phyloP scores from a whole-genome alignment of 2,329 filamentous ascomycete genomes.

The Fusarium sp. region DNA sequence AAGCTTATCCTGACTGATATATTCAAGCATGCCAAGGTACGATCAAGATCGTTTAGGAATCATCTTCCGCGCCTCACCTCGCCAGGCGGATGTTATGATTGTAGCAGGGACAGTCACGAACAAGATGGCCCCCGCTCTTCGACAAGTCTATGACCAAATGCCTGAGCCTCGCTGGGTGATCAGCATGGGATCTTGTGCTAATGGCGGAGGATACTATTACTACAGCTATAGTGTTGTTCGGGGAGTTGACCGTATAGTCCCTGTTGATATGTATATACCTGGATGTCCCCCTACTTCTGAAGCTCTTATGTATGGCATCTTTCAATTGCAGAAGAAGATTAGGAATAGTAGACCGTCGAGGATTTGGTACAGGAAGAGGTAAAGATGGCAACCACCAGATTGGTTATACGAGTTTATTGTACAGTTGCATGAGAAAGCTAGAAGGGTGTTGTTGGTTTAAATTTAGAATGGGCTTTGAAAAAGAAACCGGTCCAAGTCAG shows the following conservation, averaged over 20 bases:
- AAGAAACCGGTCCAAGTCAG: constrained; percentile 57
- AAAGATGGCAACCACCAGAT: background rate
- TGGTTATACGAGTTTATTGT: background rate
- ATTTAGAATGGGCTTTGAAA: constrained; percentile 21
- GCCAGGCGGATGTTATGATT: constrained; percentile 74
- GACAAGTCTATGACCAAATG: constrained; percentile 76
- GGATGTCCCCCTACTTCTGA: constrained; percentile 67
- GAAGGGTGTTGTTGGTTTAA: accelerated
- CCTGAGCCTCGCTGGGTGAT: constrained; percentile 72
- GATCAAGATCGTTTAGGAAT: constrained; percentile 73
- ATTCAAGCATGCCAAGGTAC: constrained; percentile 62
- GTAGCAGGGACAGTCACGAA: constrained; percentile 75
- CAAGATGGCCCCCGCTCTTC: constrained; percentile 73
- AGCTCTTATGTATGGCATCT: constrained; percentile 66
- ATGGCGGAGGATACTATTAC: constrained; percentile 79
- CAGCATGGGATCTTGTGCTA: constrained; percentile 77
- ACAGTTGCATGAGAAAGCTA: accelerated
- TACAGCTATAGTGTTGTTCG: constrained; percentile 76
- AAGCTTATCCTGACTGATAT: background rate
- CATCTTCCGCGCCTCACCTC: constrained; percentile 73
- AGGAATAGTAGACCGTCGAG: constrained; percentile 59
- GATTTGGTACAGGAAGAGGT: constrained; percentile 64
- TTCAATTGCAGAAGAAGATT: constrained; percentile 78
- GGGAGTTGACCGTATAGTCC: constrained; percentile 73
- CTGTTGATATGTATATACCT: constrained; percentile 75